A percentile compares a stretch with the other conserved stretches of the same genome.
Conservation (phyloP, 192 early-diverging fungal species). For the Borealophlyctis nickersoniae region DNA sequence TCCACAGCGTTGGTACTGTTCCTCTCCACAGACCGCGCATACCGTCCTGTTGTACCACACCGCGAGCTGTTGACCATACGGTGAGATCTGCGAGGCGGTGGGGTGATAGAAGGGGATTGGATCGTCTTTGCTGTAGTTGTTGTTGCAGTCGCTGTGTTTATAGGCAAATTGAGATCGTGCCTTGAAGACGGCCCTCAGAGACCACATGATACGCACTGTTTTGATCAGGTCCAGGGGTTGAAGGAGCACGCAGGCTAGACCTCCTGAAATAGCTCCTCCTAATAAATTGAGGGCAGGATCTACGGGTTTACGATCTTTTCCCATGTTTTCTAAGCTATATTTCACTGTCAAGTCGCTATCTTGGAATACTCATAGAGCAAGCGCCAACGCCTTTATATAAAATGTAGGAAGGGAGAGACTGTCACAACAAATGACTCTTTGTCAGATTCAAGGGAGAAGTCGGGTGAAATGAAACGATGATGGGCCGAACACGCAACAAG, state of each 20-base stretch:
- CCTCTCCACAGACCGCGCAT: constrained; percentile 78
- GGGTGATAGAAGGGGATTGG: not conserved
- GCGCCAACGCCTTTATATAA: too few relatives aligned
- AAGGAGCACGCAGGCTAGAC: constrained; percentile 72
- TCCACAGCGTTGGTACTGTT: constrained; percentile 63
- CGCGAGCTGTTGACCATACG: constrained; percentile 52
- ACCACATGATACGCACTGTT: constrained; percentile 22
- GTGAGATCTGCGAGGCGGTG: constrained; percentile 32
- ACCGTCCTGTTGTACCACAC: constrained; percentile 58
- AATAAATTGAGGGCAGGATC: constrained; percentile 54
- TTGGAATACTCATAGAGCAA: too few relatives aligned
- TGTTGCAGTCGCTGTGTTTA: constrained; percentile 37
- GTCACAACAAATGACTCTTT: too few relatives aligned
- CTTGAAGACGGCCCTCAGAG: too few relatives aligned
- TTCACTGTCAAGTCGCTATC: too few relatives aligned
- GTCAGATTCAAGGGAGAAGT: too few relatives aligned
- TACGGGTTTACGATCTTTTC: not conserved
- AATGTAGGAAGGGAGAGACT: too few relatives aligned
- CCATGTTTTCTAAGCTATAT: too few relatives aligned
- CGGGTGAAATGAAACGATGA: too few relatives aligned
- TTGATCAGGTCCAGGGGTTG: constrained; percentile 82
- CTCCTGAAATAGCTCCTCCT: constrained; percentile 74
- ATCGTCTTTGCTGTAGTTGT: not conserved
- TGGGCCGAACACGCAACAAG: too few relatives aligned
- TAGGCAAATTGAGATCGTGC: too few relatives aligned